Evolutionary conservation across 2,329 filamentous ascomycete genomes (phyloP).

Genomic region (Colletotrichum tropicicola): DNA sequence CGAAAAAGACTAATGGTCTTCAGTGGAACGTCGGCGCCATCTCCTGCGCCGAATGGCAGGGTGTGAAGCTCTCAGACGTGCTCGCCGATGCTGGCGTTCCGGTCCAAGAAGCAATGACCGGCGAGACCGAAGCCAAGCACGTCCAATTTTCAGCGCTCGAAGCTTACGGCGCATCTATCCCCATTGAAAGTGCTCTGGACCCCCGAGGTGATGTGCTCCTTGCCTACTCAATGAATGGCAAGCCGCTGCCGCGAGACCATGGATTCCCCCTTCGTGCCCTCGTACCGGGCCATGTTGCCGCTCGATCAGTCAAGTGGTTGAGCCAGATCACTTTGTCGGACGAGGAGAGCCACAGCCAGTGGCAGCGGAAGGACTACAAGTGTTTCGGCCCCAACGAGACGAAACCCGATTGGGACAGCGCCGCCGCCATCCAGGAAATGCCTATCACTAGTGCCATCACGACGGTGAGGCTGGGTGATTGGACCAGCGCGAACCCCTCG

Average conservation of each 20-base stretch:
- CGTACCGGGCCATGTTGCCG: conserved; percentile 73
- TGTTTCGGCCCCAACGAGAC: conserved; percentile 72
- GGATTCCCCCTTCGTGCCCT: conserved; percentile 71
- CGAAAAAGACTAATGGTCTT: conserved; percentile 62
- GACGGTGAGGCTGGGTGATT: conserved; percentile 51
- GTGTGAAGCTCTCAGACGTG: conserved; percentile 63
- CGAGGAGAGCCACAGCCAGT: conserved; percentile 72
- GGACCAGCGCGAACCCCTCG: conserved; percentile 31
- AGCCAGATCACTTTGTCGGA: conserved; percentile 70
- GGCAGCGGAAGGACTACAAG: conserved; percentile 76
- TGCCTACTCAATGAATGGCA: conserved; percentile 74
- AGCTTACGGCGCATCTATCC: conserved; percentile 70
- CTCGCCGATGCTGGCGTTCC: conserved; percentile 64
- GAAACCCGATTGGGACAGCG: conserved; percentile 68
- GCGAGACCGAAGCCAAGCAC: conserved; percentile 53
- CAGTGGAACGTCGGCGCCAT: conserved; percentile 69
- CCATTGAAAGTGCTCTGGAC: conserved; percentile 65
- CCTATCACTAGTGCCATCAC: conserved; percentile 75
- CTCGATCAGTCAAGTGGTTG: conserved; percentile 76
- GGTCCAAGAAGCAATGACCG: conserved; percentile 44
- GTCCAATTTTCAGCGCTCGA: conserved; percentile 68
- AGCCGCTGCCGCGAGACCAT: conserved; percentile 70
- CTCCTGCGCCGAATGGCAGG: conserved; percentile 67
- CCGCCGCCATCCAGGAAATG: conserved; percentile 73
- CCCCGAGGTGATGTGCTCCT: conserved; percentile 71